Evolutionary conservation across 2,329 filamentous ascomycete genomes (phyloP).

Genomic region (Scytalidium lignicola): DNA sequence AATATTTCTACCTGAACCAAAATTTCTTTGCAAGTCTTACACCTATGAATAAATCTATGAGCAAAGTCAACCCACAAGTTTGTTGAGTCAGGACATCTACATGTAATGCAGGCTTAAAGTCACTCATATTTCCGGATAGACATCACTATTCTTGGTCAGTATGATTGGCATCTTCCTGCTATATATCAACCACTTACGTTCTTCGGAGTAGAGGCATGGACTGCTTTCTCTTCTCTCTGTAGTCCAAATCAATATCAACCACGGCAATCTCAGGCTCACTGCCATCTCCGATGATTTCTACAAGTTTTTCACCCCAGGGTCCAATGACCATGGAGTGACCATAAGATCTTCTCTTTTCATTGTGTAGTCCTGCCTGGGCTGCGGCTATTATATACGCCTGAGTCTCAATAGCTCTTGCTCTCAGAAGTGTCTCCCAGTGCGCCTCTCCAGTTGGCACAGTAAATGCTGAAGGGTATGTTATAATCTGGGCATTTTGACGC

Average conservation of each 20-base stretch:
- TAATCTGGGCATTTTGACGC: conserved; percentile 63
- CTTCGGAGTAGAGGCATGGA: conserved; percentile 54
- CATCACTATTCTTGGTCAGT: neutral
- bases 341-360: conserved; percentile 73
- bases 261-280: conserved; percentile 39
- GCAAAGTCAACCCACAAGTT: too few relatives aligned
- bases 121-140: neutral
- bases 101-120: neutral
- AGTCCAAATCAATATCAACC: conserved; percentile 49
- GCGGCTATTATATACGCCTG: conserved; percentile 84
- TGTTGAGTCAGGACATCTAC: too few relatives aligned
- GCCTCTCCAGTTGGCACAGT: conserved; percentile 78
- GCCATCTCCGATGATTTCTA: conserved; percentile 51
- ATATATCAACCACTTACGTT: conserved; percentile 18
- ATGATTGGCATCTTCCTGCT: neutral
- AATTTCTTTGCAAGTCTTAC: too few relatives aligned
- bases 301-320: conserved; percentile 76
- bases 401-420: conserved; percentile 80
- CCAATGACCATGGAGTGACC: conserved; percentile 81
- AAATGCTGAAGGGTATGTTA: conserved; percentile 88
- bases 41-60: too few relatives aligned
- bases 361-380: conserved; percentile 72
- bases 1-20: too few relatives aligned
- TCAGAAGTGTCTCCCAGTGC: conserved; percentile 79
- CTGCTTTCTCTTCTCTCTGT: conserved; percentile 45